Base-by-base conservation (phyloP, 768 basidiomycete genomes). In the Agrocybe praecox region DNA sequence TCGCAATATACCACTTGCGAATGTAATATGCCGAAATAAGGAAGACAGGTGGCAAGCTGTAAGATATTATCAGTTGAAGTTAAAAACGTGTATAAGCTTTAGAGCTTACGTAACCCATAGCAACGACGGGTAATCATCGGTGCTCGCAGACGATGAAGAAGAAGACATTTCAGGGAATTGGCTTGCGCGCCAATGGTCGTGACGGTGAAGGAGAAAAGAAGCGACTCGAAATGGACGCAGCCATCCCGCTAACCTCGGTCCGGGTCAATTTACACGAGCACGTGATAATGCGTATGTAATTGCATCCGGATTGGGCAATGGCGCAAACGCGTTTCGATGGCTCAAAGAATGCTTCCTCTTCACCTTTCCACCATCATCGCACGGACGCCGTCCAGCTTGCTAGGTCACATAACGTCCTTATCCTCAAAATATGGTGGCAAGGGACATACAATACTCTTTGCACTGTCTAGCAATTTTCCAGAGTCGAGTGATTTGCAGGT, bases 1-100 rank as follows among this genome's bases (percentile, higher is more conserved):
- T 71, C 15, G 76, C 76, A 6, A 80, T 71, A 56, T 82, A 83
- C 79, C 79, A 82, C 66, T 76, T 80, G 21, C 80, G 77, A 12
- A 69, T 65, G 54, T 74, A 77, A 62, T 79, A 83, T 1, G 71
- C 79, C 2, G 80, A 77, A 23, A 83, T 29, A 11, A 82, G 63
- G 46, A 81, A 55, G 12, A 76, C 66, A 0, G 80, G 70, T 9
- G 81, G 81, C 53, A 82, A 72, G 9, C 81, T 82, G 49, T 49
- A 32, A n/a, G 40, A 42, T 19, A 21, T 22, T 32, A 22, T 48
- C 46, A 33, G n/a, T 19, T 53, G 23, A 57, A 23, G 47, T 21
- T 48, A 36, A 10, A 17, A 14, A 15, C 18, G 22, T 19, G 46
- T 42, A 15, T n/a, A 34, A 19, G 23, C 9, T 29, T 29, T 9